A percentile compares a stretch with the other conserved stretches of the same genome.
Conservation (phyloP, 1,139 yeast genomes). For the Groenewaldozyma sp. region DNA sequence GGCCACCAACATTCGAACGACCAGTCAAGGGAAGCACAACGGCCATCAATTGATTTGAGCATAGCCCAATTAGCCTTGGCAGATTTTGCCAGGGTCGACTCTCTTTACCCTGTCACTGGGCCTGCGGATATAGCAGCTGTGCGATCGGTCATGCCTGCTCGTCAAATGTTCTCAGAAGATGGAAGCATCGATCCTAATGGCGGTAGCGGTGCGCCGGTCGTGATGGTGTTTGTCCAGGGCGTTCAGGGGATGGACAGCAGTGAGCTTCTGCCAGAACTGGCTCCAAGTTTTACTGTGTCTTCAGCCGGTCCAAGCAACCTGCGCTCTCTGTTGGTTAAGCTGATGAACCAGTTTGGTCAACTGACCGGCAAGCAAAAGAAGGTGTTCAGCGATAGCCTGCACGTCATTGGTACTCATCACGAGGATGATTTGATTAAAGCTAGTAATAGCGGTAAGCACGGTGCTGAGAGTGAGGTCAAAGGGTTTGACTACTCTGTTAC, state of each 20-base stretch:
- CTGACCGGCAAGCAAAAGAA: background rate
- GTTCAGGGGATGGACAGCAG: background rate
- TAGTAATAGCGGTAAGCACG: background rate
- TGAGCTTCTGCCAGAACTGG: background rate
- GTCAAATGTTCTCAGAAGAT: background rate
- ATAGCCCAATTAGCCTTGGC: slow-evolving; percentile 2
- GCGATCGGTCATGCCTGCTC: background rate
- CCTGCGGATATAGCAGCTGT: background rate
- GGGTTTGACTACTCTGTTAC: background rate
- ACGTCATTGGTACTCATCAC: background rate
- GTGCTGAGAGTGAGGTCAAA: background rate
- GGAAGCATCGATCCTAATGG: background rate
- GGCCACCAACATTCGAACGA: background rate
- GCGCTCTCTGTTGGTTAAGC: background rate
- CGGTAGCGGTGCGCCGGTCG: background rate
- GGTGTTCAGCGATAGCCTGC: slow-evolving; percentile 1
- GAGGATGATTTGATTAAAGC: background rate
- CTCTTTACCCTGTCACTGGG: background rate
- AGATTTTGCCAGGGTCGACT: background rate
- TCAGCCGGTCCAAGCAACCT: background rate
- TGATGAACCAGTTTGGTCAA: background rate
- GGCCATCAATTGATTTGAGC: background rate
- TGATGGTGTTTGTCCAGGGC: slow-evolving; percentile 2
- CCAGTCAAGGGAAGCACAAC: background rate
- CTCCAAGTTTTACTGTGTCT: background rate